Evolutionary conservation across 2,329 filamentous ascomycete species (phyloP).

Genomic region (Leptographium wingfieldii): DNA sequence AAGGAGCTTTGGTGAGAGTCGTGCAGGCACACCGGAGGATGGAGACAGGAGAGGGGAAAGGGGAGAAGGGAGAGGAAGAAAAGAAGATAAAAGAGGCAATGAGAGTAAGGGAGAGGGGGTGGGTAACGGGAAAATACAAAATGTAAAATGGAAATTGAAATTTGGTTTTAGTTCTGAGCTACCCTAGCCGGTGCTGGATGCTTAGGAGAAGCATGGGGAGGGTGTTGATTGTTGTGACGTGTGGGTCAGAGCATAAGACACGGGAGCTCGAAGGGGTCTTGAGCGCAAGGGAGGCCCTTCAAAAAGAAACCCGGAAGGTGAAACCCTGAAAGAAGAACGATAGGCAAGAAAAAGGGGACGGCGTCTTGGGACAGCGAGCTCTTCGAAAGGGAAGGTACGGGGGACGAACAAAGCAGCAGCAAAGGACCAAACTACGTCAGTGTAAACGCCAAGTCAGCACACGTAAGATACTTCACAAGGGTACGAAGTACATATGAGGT

Average conservation of each 20-base stretch:
- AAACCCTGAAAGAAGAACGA: not conserved
- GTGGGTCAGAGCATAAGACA: not conserved
- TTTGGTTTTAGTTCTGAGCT: not conserved
- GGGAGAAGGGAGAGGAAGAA: constrained; percentile 3
- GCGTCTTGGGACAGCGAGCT: not conserved
- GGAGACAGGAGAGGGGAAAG: not conserved
- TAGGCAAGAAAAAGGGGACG: not conserved
- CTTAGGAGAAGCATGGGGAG: not conserved
- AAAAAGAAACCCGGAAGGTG: not conserved
- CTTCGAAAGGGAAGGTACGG: not conserved
- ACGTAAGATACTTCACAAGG: not conserved
- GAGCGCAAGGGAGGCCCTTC: not conserved
- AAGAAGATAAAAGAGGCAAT: constrained; percentile 3
- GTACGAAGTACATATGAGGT: not conserved
- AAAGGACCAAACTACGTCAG: not conserved
- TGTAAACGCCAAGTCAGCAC: not conserved
- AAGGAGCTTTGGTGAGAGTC: not conserved
- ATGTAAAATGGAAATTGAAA: not conserved
- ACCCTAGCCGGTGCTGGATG: not conserved
- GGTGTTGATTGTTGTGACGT: not conserved
- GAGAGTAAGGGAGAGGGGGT: not conserved
- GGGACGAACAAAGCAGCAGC: not conserved
- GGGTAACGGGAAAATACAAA: not conserved
- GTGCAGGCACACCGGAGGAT: not conserved
- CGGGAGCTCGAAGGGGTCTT: not conserved